These are phyloP conservation scores for Trichoderma semiorbis DNA, from an alignment of 2,329 filamentous ascomycete genomes.

Conservation along the genomic window DNA sequence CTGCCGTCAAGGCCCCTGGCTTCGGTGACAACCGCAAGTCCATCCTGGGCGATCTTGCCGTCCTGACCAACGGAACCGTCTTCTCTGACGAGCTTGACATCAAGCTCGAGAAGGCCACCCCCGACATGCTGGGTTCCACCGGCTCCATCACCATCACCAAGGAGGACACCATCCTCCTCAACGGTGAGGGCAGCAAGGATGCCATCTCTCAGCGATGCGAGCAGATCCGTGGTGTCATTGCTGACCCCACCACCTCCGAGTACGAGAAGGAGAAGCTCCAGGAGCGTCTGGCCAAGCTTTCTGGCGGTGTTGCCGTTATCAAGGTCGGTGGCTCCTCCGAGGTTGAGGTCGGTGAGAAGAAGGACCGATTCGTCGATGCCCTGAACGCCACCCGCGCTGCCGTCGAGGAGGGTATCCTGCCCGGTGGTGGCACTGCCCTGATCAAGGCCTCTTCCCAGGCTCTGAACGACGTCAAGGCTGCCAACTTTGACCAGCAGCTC, in stretches of 20 bases:
- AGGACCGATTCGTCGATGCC: conserved; percentile 98
- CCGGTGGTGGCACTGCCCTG: conserved; percentile 95
- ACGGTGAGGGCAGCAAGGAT: conserved; percentile 95
- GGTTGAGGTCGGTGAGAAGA: conserved; percentile 99
- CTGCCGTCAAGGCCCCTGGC: conserved; percentile 96
- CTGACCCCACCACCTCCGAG: conserved; percentile 88
- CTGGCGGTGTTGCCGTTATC: conserved; percentile 97
- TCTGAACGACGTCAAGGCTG: conserved; percentile 74
- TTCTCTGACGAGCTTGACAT: conserved; percentile 98
- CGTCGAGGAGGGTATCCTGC: conserved; percentile 98
- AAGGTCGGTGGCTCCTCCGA: conserved; percentile 97
- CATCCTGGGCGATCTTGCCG: conserved; percentile 92
- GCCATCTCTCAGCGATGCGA: conserved; percentile 91
- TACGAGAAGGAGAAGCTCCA: conserved; percentile 99
- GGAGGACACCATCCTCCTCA: conserved; percentile 98
- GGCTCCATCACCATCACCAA: conserved; percentile 99
- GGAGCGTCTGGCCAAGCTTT: conserved; percentile 98
- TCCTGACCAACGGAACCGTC: conserved; percentile 94
- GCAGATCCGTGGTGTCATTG: conserved; percentile 97
- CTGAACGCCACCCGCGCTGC: conserved; percentile 96
- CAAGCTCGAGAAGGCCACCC: conserved; percentile 97
- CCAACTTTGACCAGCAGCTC: conserved; percentile 99
- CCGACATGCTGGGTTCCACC: conserved; percentile 93
- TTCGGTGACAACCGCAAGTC: conserved; percentile 99
- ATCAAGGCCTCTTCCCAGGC: conserved; percentile 95